Percentiles rank a stretch among this genome's conserved stretches.
Conservation (phyloP, 129 eudicot species). For the Flaveria brownii region DNA sequence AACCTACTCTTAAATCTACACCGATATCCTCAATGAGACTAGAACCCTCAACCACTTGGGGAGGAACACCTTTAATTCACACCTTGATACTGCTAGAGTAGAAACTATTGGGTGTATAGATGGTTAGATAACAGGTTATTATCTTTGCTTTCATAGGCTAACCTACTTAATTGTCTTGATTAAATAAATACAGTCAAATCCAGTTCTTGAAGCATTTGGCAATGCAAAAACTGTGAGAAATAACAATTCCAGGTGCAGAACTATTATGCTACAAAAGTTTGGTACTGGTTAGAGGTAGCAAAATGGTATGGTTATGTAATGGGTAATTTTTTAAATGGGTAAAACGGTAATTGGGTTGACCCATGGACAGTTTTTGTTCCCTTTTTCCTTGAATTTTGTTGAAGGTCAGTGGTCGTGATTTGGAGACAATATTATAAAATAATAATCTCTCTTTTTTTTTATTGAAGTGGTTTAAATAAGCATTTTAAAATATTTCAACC, state of each 20-base stretch:
- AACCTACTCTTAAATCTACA: too few relatives aligned
- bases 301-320: neutral
- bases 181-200: conserved; percentile 79
- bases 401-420: too few relatives aligned
- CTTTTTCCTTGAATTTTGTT: neutral
- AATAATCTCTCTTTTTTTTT: too few relatives aligned
- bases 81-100: too few relatives aligned
- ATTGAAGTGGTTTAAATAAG: too few relatives aligned
- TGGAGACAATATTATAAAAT: too few relatives aligned
- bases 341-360: neutral
- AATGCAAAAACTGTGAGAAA: conserved; percentile 97
- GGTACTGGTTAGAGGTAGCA: conserved; percentile 1
- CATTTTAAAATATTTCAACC: neutral
- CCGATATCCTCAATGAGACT: too few relatives aligned
- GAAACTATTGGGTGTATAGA: neutral
- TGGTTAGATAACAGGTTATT: neutral
- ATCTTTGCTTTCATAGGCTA: conserved; percentile 8
- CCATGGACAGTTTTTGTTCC: neutral
- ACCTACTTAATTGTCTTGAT: conserved; percentile 18
- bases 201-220: conserved; percentile 98
- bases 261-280: neutral
- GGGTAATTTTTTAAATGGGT: conserved; percentile 21
- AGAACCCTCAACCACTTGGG: too few relatives aligned
- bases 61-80: too few relatives aligned
- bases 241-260: conserved; percentile 84